Percentiles rank a stretch among this genome's conserved stretches.
These are phyloP conservation scores for Penicillium nucicola DNA, from an alignment of 495 filamentous ascomycete genomes.

Conservation along the genomic window DNA sequence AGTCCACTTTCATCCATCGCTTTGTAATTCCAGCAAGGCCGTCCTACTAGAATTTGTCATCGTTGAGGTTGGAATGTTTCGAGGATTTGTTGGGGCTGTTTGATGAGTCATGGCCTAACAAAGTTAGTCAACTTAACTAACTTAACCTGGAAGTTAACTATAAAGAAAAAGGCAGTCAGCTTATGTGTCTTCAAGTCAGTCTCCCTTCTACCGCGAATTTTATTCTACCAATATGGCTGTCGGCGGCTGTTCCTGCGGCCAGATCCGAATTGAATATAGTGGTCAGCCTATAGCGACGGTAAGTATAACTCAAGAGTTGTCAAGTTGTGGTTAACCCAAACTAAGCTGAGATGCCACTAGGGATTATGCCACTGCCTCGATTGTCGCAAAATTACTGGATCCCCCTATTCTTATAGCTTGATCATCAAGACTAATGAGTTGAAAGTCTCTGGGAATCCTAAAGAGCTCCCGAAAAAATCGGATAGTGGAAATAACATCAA, in stretches of 20 bases:
- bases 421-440: constrained; percentile 24
- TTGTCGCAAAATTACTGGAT: constrained; percentile 37
- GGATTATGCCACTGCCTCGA: constrained; percentile 36
- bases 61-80: too few species aligned
- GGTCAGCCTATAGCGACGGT: constrained; percentile 23
- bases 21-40: too few species aligned
- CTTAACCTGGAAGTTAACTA: too few species aligned
- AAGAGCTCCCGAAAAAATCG: constrained; percentile 27
- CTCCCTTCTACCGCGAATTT: too few species aligned
- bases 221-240: constrained; percentile 18
- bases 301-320: constrained; percentile 7
- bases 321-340: neutral
- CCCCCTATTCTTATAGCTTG: constrained; percentile 20
- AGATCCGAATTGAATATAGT: constrained; percentile 23
- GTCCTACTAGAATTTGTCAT: too few species aligned
- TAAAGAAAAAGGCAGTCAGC: too few species aligned
- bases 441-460: constrained; percentile 27
- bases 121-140: too few species aligned
- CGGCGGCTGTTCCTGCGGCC: constrained; percentile 32
- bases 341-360: constrained; percentile 14
- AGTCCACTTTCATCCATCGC: too few species aligned
- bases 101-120: too few species aligned
- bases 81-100: too few species aligned
- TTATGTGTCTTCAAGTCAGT: too few species aligned
- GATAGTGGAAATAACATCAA: constrained; percentile 34